Evolutionary conservation across 495 filamentous ascomycete genomes (phyloP).

Genomic region (Cercophora scortea): DNA sequence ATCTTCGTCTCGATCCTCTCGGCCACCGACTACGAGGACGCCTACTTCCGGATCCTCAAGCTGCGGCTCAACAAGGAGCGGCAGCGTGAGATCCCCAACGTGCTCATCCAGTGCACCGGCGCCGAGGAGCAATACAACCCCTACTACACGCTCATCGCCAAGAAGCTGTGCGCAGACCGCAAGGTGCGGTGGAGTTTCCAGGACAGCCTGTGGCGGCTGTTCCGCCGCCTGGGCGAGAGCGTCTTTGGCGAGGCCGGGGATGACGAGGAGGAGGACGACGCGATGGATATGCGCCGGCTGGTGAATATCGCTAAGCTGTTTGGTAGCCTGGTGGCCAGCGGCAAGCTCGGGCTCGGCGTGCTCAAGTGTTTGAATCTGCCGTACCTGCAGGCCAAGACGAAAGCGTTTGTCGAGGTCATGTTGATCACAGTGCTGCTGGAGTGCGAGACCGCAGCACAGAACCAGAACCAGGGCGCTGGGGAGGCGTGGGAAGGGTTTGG

Average conservation of each 20-base stretch:
- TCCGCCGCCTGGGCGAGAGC: constrained; percentile 73
- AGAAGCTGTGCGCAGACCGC: constrained; percentile 61
- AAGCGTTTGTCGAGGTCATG: constrained; percentile 70
- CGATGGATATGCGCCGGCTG: constrained; percentile 52
- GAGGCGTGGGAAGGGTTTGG: constrained; percentile 4
- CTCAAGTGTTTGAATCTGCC: constrained; percentile 72
- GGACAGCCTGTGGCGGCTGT: constrained; percentile 78
- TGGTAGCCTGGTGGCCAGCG: constrained; percentile 62
- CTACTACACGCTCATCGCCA: constrained; percentile 83
- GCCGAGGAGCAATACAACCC: constrained; percentile 82
- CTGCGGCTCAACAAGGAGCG: constrained; percentile 79
- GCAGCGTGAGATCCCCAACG: constrained; percentile 77
- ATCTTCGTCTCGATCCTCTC: constrained; percentile 90
- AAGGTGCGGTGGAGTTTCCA: constrained; percentile 76
- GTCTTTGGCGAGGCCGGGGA: constrained; percentile 51
- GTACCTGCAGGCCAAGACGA: constrained; percentile 68
- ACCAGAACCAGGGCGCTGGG: no score
- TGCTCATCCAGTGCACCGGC: constrained; percentile 80
- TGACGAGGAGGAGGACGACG: constrained; percentile 40
- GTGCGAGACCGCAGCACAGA: constrained; percentile 24
- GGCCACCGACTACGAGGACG: constrained; percentile 79
- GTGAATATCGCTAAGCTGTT: constrained; percentile 88
- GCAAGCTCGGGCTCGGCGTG: constrained; percentile 52
- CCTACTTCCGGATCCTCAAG: constrained; percentile 67
- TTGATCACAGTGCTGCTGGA: constrained; percentile 67